Evolutionary conservation across 163 green algal species (phyloP), one percentile per base, ranked within the genome.

Genomic region (Picocystis sp.): DNA sequence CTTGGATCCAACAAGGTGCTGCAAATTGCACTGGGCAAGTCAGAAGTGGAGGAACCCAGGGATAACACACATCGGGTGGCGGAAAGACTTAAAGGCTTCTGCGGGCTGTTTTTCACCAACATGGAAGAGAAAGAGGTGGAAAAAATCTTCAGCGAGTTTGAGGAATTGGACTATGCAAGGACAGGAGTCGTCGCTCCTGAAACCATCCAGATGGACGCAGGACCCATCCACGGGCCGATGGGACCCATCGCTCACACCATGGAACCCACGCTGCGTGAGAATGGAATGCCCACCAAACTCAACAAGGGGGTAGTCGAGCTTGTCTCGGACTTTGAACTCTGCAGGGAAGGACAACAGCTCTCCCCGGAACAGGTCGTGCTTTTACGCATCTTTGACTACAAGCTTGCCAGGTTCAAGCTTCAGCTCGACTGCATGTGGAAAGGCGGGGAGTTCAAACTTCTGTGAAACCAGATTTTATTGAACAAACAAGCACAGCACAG

Each of bases 231-330:
- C 34, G 67, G 53, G 6, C n/a, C n/a, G 1, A 29, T 33, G 47
- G 43, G 65, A 56, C 82, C 84, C 3, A 66, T 96, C 47, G 63
- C 73, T 17, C 89, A 97, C 75, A 95, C 91, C 11, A 51, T 96
- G 53, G 89, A 98, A 72, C 86, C 88, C 1, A 65, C 72, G 29
- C 75, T 98, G 57, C 73, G 89, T 10, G 79, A 84, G 62, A 72
- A 92, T 55, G 87, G 87, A 8, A 67, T 98, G 71, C 89, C 89
- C 43, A 90, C 82, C 2, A 76, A 76, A 57, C 76, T 97, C 11
- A 84, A 87, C 67, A 88, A 87, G 60, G 87, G 86, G 0, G 81
- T 94, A 25, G 80, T 96, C 50, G 79, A 91, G 72, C 67, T 93
- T 45, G 55, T 92, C 24, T 56, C 70, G 13, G 80, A 93, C 61